These are phyloP conservation scores for Rhodotorula sp. DNA, from an alignment of 1,284 basidiomycete species.

Conservation along the genomic window DNA sequence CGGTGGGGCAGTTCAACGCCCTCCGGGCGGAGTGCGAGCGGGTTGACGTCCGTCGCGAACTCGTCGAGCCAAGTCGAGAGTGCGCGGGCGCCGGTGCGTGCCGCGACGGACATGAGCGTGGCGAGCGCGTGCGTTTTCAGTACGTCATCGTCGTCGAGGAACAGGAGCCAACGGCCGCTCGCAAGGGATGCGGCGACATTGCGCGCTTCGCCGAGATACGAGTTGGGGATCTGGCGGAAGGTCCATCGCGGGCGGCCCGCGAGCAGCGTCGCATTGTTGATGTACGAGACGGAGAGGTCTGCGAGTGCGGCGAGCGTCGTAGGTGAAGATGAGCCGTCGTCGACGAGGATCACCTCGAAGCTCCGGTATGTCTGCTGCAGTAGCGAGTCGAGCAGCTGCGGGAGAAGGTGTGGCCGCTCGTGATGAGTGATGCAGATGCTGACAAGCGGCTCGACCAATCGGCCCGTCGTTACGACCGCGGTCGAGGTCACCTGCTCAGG, in stretches of 20 bases:
- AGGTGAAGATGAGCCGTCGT: slow-evolving; percentile 33
- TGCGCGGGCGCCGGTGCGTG: slow-evolving; percentile 16
- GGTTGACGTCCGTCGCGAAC: slow-evolving; percentile 41
- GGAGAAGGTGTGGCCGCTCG: slow-evolving; percentile 35
- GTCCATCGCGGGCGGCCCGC: slow-evolving; percentile 12
- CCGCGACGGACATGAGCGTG: slow-evolving; percentile 30
- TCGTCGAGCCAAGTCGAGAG: slow-evolving; percentile 43
- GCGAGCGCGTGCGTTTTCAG: slow-evolving; percentile 38
- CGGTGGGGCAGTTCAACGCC: slow-evolving; percentile 27
- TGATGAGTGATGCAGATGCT: slow-evolving; percentile 39
- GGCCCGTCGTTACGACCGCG: not conserved
- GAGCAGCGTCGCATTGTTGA: slow-evolving; percentile 7
- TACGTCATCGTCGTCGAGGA: slow-evolving; percentile 44
- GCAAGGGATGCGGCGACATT: slow-evolving; percentile 26
- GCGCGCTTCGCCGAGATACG: slow-evolving; percentile 41
- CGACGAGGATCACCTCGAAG: slow-evolving; percentile 39
- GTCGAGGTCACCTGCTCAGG: not conserved
- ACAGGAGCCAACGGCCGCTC: slow-evolving; percentile 27
- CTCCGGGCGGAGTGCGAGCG: slow-evolving; percentile 11
- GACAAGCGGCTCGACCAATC: slow-evolving; percentile 13
- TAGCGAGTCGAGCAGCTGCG: slow-evolving; percentile 36
- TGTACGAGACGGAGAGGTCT: slow-evolving; percentile 18
- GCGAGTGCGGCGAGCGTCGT: slow-evolving; percentile 12
- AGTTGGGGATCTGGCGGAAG: slow-evolving; percentile 26
- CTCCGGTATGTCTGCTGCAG: slow-evolving; percentile 26